These are phyloP conservation scores for Calocybe indica DNA, from an alignment of 768 basidiomycete genomes.

Conservation along the genomic window DNA sequence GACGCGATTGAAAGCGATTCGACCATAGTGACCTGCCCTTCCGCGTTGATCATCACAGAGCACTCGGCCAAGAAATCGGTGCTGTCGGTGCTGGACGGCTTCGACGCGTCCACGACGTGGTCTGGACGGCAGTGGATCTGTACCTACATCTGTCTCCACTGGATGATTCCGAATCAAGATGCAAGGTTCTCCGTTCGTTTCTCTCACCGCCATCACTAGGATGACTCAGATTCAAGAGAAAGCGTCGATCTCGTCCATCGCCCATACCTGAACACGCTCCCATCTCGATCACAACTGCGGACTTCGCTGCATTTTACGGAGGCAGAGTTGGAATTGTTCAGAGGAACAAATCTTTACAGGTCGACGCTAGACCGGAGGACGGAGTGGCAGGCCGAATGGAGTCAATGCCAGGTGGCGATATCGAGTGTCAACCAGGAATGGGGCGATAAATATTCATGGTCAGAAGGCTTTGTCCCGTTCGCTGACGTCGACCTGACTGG, in stretches of 20 bases:
- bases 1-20: conserved; percentile 43
- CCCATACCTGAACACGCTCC: conserved; percentile 67
- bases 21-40: conserved; percentile 61
- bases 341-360: conserved; percentile 76
- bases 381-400: conserved; percentile 63
- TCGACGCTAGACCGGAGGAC: conserved; percentile 64
- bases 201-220: conserved; percentile 2
- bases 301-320: conserved; percentile 73
- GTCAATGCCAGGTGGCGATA: conserved; percentile 40
- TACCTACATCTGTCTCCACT: conserved; percentile 62
- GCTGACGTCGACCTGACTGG: neutral
- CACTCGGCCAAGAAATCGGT: conserved; percentile 39
- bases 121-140: conserved; percentile 64
- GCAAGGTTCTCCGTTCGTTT: conserved; percentile 23
- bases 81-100: conserved; percentile 25
- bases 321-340: conserved; percentile 57
- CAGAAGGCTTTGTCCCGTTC: conserved; percentile 11
- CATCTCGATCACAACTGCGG: conserved; percentile 43
- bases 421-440: conserved; percentile 28
- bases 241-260: conserved; percentile 30
- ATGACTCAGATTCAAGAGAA: conserved; percentile 10
- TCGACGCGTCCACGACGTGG: conserved; percentile 29
- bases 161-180: conserved; percentile 31
- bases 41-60: conserved; percentile 59
- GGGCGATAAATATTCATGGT: conserved; percentile 65